Evolutionary conservation across 1,139 yeast species (phyloP).

Genomic region (Kazachstania sp.): DNA sequence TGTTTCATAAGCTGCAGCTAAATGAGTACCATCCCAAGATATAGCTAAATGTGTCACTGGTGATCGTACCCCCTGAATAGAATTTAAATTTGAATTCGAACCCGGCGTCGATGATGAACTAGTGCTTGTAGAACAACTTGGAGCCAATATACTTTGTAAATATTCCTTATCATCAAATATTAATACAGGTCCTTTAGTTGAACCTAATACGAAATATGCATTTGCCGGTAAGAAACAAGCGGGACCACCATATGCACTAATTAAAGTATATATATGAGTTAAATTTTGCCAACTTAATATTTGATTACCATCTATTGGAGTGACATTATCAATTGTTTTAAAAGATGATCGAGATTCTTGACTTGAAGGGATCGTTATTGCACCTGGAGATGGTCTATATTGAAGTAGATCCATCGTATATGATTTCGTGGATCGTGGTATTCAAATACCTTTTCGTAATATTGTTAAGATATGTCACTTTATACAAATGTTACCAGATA

Average conservation of each 20-base stretch:
- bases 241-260: slow-evolving; percentile 28
- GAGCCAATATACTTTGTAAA: slow-evolving; percentile 20
- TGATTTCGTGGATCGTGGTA: not conserved
- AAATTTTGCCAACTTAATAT: slow-evolving; percentile 21
- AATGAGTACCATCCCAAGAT: slow-evolving; percentile 43
- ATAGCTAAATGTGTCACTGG: slow-evolving; percentile 40
- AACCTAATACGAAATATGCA: slow-evolving; percentile 25
- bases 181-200: slow-evolving; percentile 23
- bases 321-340: too few relatives aligned
- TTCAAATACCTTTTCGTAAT: too few relatives aligned
- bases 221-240: slow-evolving; percentile 20
- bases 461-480: too few relatives aligned
- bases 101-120: too few relatives aligned
- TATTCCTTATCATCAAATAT: slow-evolving; percentile 26
- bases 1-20: slow-evolving; percentile 40
- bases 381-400: not conserved
- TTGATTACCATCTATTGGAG: slow-evolving; percentile 4
- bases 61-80: slow-evolving; percentile 8
- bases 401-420: not conserved
- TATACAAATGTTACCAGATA: too few relatives aligned
- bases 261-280: slow-evolving; percentile 20
- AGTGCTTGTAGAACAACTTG: slow-evolving; percentile 8
- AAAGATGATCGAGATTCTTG: too few relatives aligned
- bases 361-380: not conserved
- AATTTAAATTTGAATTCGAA: not conserved